Conservation (phyloP, 805 yeast species). For the Soucietia sequanensis region DNA sequence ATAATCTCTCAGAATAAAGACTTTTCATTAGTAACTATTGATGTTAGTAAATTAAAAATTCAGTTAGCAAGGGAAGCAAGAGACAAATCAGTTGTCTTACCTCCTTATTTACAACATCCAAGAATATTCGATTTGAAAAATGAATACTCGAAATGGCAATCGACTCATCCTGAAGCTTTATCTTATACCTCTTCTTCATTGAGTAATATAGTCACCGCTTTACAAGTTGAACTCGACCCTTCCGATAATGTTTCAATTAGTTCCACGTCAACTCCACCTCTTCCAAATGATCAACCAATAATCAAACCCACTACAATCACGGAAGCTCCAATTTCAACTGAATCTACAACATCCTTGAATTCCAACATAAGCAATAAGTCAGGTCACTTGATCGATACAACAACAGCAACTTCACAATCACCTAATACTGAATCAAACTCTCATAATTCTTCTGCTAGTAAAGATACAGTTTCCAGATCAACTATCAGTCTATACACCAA, state of each 20-base stretch:
- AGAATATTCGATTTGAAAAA: conserved; percentile 70
- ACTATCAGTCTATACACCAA: conserved; percentile 46
- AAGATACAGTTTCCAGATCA: conserved; percentile 40
- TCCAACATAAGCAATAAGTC: neutral
- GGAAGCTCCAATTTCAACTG: neutral
- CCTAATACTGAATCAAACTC: too few relatives aligned
- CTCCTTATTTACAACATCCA: conserved; percentile 73
- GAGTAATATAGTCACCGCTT: conserved; percentile 45
- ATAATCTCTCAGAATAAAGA: conserved; percentile 43
- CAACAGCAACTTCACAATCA: too few relatives aligned
- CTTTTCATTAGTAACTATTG: conserved; percentile 65
- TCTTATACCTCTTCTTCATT: conserved; percentile 33
- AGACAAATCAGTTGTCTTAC: conserved; percentile 69
- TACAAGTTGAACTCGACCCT: conserved; percentile 37
- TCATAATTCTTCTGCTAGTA: too few relatives aligned
- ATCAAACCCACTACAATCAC: too few relatives aligned
- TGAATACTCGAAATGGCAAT: conserved; percentile 74
- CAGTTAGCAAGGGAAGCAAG: conserved; percentile 79
- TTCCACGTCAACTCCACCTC: conserved; percentile 1
- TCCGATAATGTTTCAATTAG: conserved; percentile 7
- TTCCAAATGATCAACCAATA: neutral
- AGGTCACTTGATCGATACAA: neutral
- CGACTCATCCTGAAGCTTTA: conserved; percentile 51
- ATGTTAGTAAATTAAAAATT: conserved; percentile 72
- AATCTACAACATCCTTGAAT: too few relatives aligned